Evolutionary conservation across 129 eudicot species (phyloP), one percentile per base, ranked within the genome.

Genomic region (Centella asiatica): DNA sequence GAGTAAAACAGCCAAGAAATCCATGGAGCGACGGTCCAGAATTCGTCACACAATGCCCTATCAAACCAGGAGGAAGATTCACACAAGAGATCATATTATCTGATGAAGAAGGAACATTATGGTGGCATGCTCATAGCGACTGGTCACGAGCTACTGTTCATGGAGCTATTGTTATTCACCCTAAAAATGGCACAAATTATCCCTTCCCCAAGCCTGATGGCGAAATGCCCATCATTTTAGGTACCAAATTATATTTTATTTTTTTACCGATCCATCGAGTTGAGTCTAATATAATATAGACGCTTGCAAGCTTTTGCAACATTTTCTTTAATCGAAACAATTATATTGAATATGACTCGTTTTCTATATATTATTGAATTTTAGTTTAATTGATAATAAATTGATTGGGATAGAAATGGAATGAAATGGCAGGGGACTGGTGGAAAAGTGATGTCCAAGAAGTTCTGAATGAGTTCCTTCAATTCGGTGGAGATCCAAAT

Each of bases 81-180:
- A 77, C 57, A 42, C 90, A 84, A 44, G 57, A 18, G 54, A 66
- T 84, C 8, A 58, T 73, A 0, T 68, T 84, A 1, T 77, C 86
- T 0, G 81, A 80, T 2, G 90, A 84, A 62, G 80, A 71, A 51
- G 90, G 90, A 48, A 84, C 90, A 0, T n/a, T 84, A n/a, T 84
- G 90, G 90, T 84, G 86, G 86, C 90, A 80, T 49, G 90, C 90
- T 2, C 90, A 84, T 40, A 84, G 83, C 19, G 90, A 80, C 6
- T 84, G 90, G 90, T 74, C 81, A 2, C 61, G 90, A 23, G 86
- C 85, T 14, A 76, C 86, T 15, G 66, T 83, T 4, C 74, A 80
- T 32, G 90, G 90, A 5, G 65, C 77, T 3, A 33, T 84, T n/a
- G 46, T 74, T 52, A 32, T 84, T 20, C 63, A 55, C 22, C 90